Evolutionary conservation across 257 asterid genomes (phyloP), one percentile per base, ranked within the genome.

Genomic region (Solanum chiquidenum): DNA sequence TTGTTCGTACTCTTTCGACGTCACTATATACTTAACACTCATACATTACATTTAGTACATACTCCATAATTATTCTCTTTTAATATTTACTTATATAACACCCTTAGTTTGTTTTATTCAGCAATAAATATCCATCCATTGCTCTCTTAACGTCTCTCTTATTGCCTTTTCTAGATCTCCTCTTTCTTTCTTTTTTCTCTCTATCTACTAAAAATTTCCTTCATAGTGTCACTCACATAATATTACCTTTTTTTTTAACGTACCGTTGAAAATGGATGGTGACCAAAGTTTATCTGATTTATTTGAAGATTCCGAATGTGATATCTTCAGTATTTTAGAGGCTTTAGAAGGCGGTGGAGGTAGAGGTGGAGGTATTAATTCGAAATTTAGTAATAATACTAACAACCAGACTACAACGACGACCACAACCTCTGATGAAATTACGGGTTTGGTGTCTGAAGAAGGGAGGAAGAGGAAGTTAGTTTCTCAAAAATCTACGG

Each of bases 301-400:
- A 12, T 80, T 87, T 44, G 89, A 87, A 12, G 86, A 87, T 18
- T 38, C 89, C 5, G 86, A 77, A 42, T 87, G 83, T 33, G 98
- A 96, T 29, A 96, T 96, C 55, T 95, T 96, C 87, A 91, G 95
- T 18, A 90, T 94, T 66, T 94, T 96, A 5, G 98, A 94, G 83
- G 95, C 95, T 27, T 86, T 92, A 25, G 98, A 94, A 49, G 69
- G 66, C 5, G 84, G 62, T 1, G 75, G 77, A 2, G n/a, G 77
- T 66, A 20, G 55, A 44, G 62, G 60, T 2, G 79, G 79, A 8
- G n/a, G 42, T 55, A 55, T 11, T 18, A 31, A 33, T 69, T 90
- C 93, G 1, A n/a, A 94, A 88, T 35, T 80, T 77, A 6, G 49
- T 68, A 66, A 86, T 73, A 34, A 42, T 64, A 29, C 38, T 31